Conservation (phyloP, 163 green algal genomes). For the Dunaliella salina region DNA sequence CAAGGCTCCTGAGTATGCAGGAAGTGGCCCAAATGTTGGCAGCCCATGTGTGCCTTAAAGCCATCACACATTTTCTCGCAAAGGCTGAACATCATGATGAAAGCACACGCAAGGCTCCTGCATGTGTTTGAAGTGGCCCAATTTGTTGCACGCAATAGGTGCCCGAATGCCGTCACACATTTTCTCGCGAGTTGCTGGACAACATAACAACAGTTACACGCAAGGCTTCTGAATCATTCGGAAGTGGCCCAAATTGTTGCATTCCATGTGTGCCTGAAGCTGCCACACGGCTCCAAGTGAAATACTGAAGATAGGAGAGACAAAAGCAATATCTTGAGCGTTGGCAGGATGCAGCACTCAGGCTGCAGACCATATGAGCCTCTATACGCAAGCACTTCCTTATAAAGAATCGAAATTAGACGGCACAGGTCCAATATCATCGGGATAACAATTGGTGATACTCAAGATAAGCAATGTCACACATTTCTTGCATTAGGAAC, state of each 20-base stretch:
- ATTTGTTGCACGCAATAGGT: slow-evolving; percentile 11
- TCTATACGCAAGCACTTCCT: slow-evolving; percentile 75
- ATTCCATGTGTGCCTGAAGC: slow-evolving; percentile 77
- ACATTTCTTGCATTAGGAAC: too few species aligned
- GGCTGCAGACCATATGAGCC: slow-evolving; percentile 76
- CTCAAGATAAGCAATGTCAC: too few species aligned
- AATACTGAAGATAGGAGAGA: too few species aligned
- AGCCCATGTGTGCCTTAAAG: slow-evolving; percentile 79
- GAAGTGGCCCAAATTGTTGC: too few species aligned
- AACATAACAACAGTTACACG: too few species aligned
- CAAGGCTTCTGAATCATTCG: too few species aligned
- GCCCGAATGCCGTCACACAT: slow-evolving; percentile 80
- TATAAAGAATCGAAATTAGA: not conserved
- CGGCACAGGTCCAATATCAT: too few species aligned
- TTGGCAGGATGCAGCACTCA: slow-evolving; percentile 55
- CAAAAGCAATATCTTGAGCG: too few species aligned
- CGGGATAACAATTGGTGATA: too few species aligned
- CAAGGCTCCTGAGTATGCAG: too few species aligned
- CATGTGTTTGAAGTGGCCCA: slow-evolving; percentile 77
- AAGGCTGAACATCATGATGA: slow-evolving; percentile 24
- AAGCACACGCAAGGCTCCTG: too few species aligned
- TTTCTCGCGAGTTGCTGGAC: slow-evolving; percentile 42
- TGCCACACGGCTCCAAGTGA: slow-evolving; percentile 65
- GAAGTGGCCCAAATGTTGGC: slow-evolving; percentile 82
- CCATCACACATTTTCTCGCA: slow-evolving; percentile 61